phyloP scores from a whole-genome alignment of 352 stramenopile genomes.

The Pythium phragmitis region DNA sequence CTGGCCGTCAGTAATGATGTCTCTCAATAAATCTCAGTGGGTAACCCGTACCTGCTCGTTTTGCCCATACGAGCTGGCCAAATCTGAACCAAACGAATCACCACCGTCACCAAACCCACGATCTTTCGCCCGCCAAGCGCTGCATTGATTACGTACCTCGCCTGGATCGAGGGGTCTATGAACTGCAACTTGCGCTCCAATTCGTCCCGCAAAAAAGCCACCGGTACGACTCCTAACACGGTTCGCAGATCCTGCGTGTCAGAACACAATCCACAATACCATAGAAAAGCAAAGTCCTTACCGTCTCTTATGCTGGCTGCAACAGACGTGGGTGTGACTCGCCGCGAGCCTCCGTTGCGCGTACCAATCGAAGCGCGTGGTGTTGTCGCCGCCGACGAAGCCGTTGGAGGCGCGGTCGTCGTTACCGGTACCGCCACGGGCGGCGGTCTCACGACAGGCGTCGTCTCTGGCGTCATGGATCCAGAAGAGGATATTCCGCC shows the following conservation, averaged over 20 bases:
- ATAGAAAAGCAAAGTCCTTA: neutral
- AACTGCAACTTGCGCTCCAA: slow-evolving; percentile 16
- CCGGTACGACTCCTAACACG: slow-evolving; percentile 2
- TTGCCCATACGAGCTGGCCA: slow-evolving; percentile 18
- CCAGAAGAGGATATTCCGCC: neutral
- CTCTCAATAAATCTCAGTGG: neutral
- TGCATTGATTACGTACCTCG: slow-evolving; percentile 5
- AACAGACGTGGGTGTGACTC: slow-evolving; percentile 6
- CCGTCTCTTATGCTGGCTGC: neutral
- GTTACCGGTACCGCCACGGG: neutral
- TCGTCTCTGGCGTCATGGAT: too few species aligned
- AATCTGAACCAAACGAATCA: neutral
- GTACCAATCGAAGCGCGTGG: slow-evolving; percentile 11
- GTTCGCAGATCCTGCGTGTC: neutral
- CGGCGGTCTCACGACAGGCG: neutral
- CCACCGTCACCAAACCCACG: neutral
- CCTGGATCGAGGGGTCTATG: slow-evolving; percentile 11
- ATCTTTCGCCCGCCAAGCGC: neutral
- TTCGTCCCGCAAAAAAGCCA: slow-evolving; percentile 1
- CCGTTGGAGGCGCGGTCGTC: neutral
- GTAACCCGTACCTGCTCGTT: slow-evolving; percentile 7
- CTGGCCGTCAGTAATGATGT: neutral
- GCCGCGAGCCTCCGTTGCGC: slow-evolving; percentile 13
- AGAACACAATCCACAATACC: neutral
- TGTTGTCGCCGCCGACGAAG: neutral